A percentile compares a stretch with the other conserved stretches of the same genome.
These are phyloP conservation scores for Sorghum bicolor DNA, from an alignment of 176 grass and related monocot genomes.

Conservation along the genomic window DNA sequence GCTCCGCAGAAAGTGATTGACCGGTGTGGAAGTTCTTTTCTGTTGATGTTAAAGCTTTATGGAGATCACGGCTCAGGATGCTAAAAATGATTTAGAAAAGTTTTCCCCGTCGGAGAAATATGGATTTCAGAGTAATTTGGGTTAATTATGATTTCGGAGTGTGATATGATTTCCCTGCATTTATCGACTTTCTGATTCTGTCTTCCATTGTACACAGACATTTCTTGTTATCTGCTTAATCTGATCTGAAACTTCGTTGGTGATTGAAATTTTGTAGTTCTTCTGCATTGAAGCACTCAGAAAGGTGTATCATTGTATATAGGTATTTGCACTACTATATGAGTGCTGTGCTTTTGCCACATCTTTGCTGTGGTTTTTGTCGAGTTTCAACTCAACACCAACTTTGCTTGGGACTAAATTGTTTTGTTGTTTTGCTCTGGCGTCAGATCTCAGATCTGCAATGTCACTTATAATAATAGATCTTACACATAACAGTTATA, in stretches of 20 bases:
- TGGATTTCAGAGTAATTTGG: constrained; percentile 32
- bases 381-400: not conserved
- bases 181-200: constrained; percentile 42
- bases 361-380: not conserved
- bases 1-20: not conserved
- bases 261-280: not conserved
- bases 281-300: not conserved
- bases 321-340: not conserved
- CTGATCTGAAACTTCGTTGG: not conserved
- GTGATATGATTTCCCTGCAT: constrained; percentile 24
- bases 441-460: constrained; percentile 41
- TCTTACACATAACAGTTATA: not conserved
- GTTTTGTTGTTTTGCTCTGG: not conserved
- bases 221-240: not conserved
- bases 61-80: not conserved
- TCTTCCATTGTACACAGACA: not conserved
- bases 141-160: not conserved
- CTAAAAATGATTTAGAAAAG: not conserved
- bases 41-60: not conserved
- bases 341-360: not conserved
- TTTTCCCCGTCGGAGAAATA: no score
- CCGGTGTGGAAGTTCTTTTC: not conserved
- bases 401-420: not conserved
- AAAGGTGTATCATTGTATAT: not conserved
- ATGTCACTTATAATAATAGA: not conserved